Evolutionary conservation across 352 stramenopile species (phyloP), one percentile per base, ranked within the genome.

Genomic region (Phytophthora agathidicida): DNA sequence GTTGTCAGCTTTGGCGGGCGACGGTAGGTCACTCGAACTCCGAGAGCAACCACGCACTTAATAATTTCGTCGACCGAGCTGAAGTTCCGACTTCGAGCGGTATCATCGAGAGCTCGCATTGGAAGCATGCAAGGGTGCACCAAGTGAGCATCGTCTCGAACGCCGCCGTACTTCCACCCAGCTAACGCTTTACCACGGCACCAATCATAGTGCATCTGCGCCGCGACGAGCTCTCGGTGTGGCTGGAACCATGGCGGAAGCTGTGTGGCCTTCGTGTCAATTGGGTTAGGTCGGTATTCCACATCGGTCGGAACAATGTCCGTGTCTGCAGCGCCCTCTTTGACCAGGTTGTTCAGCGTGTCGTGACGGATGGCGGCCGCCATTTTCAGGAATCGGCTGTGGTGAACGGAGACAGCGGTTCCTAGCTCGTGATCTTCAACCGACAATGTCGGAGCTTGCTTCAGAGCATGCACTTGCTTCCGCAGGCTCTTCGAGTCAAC

Each of bases 161-260:
- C 32, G 1, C 60, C 28, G 7, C 75, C 73, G 16, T 73, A 67
- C 20, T 47, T 56, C 81, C 81, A 89, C 0, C 78, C 78, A 23
- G 55, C 60, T 4, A 88, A 23, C 17, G 68, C 64, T 48, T 86
- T 89, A n/a, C 57, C 23, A 16, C 63, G 72, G 33, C 78, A 91
- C 78, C 78, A 91, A 20, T 87, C 72, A 32, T 80, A 89, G 57
- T 91, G 81, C 11, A 91, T 65, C 61, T 91, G 81, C 1, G 74
- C 53, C 0, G 78, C 74, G 14, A 91, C 47, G 0, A 70, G 33
- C 10, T 66, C 37, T 0, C 73, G 41, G 22, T 86, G 63, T 0
- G 49, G 35, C 16, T 58, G 16, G 38, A 91, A 68, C 62, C 67
- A 77, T 19, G 32, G 35, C 16, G 74, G 78, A 23, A 88, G 41